Conservation (phyloP, 805 yeast species). For the Helenozyma baotianmanensis region DNA sequence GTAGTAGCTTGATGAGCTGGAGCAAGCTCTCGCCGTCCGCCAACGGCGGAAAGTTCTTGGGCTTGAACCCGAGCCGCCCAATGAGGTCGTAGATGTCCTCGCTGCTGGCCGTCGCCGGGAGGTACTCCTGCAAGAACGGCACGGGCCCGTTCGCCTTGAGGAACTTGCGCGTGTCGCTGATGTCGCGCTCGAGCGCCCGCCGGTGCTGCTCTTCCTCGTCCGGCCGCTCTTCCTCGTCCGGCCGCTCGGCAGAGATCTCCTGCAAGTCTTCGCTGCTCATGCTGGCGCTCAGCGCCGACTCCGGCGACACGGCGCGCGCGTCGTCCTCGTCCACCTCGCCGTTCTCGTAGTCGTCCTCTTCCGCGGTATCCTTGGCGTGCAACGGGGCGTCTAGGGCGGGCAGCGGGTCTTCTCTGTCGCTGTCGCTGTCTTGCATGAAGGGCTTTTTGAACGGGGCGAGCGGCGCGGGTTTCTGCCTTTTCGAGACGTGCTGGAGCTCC, state of each 20-base stretch:
- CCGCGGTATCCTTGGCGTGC: neutral
- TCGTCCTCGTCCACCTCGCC: too few relatives aligned
- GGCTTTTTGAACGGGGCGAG: constrained; percentile 14
- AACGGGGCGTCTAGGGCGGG: neutral
- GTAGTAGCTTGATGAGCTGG: constrained; percentile 48
- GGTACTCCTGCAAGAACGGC: constrained; percentile 53
- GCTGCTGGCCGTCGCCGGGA: constrained; percentile 58
- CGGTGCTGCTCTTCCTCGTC: neutral
- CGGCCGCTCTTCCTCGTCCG: neutral
- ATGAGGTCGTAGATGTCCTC: constrained; percentile 55
- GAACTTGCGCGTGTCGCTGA: constrained; percentile 34
- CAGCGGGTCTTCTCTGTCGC: neutral
- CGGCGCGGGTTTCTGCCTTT: constrained; percentile 5
- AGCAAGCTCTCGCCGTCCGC: constrained; percentile 42
- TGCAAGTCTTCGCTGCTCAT: constrained; percentile 10
- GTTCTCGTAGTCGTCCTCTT: too few relatives aligned
- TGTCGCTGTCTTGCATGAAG: constrained; percentile 14
- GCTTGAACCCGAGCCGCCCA: constrained; percentile 57
- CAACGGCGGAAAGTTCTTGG: constrained; percentile 24
- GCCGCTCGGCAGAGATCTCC: constrained; percentile 4
- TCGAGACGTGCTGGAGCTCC: constrained; percentile 7
- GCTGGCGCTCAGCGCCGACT: constrained; percentile 5
- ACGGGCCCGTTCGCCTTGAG: constrained; percentile 58
- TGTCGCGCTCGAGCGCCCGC: constrained; percentile 1
- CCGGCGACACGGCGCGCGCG: too few relatives aligned